Evolutionary conservation across 805 yeast genomes (phyloP).

Genomic region (Peterozyma xylosa): DNA sequence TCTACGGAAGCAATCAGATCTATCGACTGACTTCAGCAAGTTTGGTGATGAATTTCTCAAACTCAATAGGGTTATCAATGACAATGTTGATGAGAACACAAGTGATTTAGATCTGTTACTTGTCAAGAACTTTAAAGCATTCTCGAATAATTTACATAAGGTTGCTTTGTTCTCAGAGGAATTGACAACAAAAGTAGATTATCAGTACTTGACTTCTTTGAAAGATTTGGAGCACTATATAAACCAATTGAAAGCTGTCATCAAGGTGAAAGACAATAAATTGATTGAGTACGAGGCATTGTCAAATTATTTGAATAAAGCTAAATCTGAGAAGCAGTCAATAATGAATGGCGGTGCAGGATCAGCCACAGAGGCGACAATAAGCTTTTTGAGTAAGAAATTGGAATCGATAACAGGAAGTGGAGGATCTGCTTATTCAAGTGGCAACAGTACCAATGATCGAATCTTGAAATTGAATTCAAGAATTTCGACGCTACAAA

Average conservation of each 20-base stretch:
- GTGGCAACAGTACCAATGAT: constrained; percentile 35
- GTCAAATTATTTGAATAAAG: constrained; percentile 67
- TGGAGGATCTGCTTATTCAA: constrained; percentile 32
- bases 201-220: constrained; percentile 72
- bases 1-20: constrained; percentile 62
- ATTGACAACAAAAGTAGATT: constrained; percentile 50
- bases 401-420: constrained; percentile 35
- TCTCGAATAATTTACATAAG: constrained; percentile 30
- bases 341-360: constrained; percentile 26
- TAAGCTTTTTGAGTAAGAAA: constrained; percentile 32
- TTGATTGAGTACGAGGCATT: constrained; percentile 86
- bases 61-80: constrained; percentile 36
- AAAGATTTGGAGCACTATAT: constrained; percentile 85
- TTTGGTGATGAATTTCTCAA: constrained; percentile 65
- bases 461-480: constrained; percentile 29
- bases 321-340: constrained; percentile 51
- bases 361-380: constrained; percentile 25
- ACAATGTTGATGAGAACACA: constrained; percentile 14
- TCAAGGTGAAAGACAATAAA: constrained; percentile 84
- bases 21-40: constrained; percentile 65
- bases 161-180: constrained; percentile 19
- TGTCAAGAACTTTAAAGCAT: constrained; percentile 24
- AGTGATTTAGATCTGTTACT: constrained; percentile 8
- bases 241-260: constrained; percentile 52
- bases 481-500: constrained; percentile 34